Percentiles rank a stretch among this genome's conserved stretches.
Evolutionary conservation across 768 basidiomycete genomes (phyloP).

Genomic region (Tulasnella sp.): DNA sequence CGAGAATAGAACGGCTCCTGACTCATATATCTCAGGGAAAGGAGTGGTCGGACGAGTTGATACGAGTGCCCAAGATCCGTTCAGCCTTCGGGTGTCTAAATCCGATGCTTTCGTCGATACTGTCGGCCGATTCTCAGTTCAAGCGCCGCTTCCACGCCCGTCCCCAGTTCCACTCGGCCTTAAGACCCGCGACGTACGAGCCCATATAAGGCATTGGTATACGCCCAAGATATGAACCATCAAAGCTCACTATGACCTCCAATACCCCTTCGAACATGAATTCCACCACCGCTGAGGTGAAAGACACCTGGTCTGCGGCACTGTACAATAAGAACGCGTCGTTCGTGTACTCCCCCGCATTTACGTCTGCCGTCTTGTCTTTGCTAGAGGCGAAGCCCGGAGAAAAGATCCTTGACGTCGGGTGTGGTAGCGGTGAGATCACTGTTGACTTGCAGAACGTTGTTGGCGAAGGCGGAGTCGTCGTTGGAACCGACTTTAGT

Average conservation of each 20-base stretch:
- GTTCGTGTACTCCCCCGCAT: constrained; percentile 61
- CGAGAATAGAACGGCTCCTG: background rate
- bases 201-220: background rate
- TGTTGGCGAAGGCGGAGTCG: constrained; percentile 50
- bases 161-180: background rate
- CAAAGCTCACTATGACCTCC: background rate
- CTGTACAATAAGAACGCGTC: constrained; percentile 40
- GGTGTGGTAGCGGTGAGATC: constrained; percentile 80
- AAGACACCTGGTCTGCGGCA: constrained; percentile 15
- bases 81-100: background rate
- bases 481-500: constrained; percentile 68
- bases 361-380: constrained; percentile 49
- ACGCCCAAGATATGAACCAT: background rate
- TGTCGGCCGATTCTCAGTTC: background rate
- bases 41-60: background rate
- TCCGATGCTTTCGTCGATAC: background rate
- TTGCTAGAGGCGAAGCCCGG: constrained; percentile 61
- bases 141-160: background rate
- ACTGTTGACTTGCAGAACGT: constrained; percentile 53
- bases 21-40: background rate
- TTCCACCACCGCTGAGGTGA: background rate
- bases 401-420: constrained; percentile 68
- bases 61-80: background rate
- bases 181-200: background rate
- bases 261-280: constrained; percentile 2